A percentile compares a stretch with the other conserved stretches of the same genome.
Evolutionary conservation across 192 early-diverging fungal genomes (phyloP).

Genomic region (Cetraspora pellucida): DNA sequence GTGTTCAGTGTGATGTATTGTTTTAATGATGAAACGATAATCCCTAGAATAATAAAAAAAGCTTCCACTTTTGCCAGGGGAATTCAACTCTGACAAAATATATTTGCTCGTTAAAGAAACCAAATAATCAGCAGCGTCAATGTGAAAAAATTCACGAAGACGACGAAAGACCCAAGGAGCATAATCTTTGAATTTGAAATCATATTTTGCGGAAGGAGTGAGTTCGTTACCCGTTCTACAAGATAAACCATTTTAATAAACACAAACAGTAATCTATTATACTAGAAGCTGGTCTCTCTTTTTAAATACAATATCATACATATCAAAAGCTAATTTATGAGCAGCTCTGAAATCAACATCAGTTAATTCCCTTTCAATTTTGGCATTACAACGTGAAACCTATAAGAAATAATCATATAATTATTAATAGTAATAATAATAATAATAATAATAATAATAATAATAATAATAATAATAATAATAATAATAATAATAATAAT

Average conservation of each 20-base stretch:
- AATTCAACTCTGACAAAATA: conserved; percentile 91
- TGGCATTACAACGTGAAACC: conserved; percentile 86
- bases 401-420: conserved; percentile 29
- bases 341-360: conserved; percentile 82
- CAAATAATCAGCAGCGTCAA: conserved; percentile 93
- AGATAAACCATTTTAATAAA: not conserved
- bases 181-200: conserved; percentile 99
- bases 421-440: not conserved
- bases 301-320: conserved; percentile 51
- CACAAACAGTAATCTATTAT: not conserved
- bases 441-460: conserved; percentile 15
- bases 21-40: conserved; percentile 99
- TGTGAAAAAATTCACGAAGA: conserved; percentile 83
- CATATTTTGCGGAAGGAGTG: conserved; percentile 92
- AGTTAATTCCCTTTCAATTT: conserved; percentile 70
- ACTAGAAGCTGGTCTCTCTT: not conserved
- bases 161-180: conserved; percentile 95
- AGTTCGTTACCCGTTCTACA: conserved; percentile 87
- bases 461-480: not conserved
- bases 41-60: conserved; percentile 99
- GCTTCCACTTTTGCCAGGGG: conserved; percentile 92
- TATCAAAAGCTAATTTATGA: conserved; percentile 96
- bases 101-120: conserved; percentile 96
- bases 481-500: not conserved
- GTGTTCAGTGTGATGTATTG: conserved; percentile 93